Base-by-base conservation (phyloP, 805 yeast genomes). In the Candida boleticola region DNA sequence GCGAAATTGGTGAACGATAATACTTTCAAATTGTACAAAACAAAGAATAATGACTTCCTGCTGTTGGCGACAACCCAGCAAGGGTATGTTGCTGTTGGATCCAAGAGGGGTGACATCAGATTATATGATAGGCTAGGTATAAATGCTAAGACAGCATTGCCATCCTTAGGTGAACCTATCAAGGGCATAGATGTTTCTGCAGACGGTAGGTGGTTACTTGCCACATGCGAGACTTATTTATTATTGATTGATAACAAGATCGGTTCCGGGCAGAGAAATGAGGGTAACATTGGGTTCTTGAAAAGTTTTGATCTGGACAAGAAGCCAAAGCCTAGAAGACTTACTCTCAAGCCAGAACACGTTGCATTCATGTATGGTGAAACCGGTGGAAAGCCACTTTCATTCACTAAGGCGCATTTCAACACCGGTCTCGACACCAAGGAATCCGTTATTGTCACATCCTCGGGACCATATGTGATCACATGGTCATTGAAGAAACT, bases 151-250 rank as follows among this genome's bases (percentile, higher is more conserved):
- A 82, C 93, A 1, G 73, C 77, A 19, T 65, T 89, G 25, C 96
- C 96, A 2, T 89, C 93, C 0, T 66, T 89, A 29, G 96, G 96
- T 20, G 95, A 89, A 51, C 68, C 79, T 2, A 77, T 85, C 39
- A 63, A 74, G 30, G 85, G 85, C 18, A 52, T 86, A 16, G 90
- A 85, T 45, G 80, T 78, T 1, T 80, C 95, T 4, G 77, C 84
- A 17, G 90, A 85, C 58, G 96, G 96, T 45, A 72, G 79, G 51
- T 89, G 89, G 84, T 55, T 89, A 32, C 66, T 89, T 45, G 93
- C 89, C 1, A 89, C 96, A 0, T 86, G 92, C 66, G 71, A 74
- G 52, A 77, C 79, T 1, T 86, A 85, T 55, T 63, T 89, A 46
- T 66, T 89, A 41, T 71, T 89, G 35, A 71, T 88, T 46, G 93